Percentiles rank a stretch among this genome's conserved stretches.
Evolutionary conservation across 495 filamentous ascomycete species (phyloP).

Genomic region (Aspergillus coremiiformis): DNA sequence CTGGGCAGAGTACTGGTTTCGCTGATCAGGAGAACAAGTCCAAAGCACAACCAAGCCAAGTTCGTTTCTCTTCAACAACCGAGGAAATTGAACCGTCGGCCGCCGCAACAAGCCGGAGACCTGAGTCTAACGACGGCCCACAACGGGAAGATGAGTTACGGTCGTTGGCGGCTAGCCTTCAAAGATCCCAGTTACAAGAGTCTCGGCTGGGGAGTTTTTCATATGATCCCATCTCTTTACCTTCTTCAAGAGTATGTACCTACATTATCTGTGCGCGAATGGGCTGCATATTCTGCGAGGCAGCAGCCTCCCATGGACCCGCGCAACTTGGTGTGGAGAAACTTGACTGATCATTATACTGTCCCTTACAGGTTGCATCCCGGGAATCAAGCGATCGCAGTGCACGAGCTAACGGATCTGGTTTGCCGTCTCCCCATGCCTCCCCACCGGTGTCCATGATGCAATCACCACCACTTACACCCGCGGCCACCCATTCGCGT

Average conservation of each 20-base stretch:
- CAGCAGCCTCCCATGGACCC: conserved; percentile 2
- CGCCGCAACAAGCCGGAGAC: conserved; percentile 26
- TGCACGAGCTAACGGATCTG: conserved; percentile 33
- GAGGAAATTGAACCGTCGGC: conserved; percentile 61
- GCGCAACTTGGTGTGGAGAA: conserved; percentile 3
- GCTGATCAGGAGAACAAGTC: conserved; percentile 29
- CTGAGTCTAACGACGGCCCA: conserved; percentile 21
- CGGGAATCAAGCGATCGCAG: conserved; percentile 41
- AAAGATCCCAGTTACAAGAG: conserved; percentile 68
- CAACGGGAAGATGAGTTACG: conserved; percentile 57
- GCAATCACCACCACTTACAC: conserved; percentile 86
- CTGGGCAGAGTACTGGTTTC: conserved; percentile 19
- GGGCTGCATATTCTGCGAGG: neutral
- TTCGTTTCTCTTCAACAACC: conserved; percentile 75
- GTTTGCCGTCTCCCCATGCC: conserved; percentile 33
- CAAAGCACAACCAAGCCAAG: conserved; percentile 40
- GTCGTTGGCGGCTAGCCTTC: conserved; percentile 62
- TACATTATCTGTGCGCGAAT: neutral
- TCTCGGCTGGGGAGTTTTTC: conserved; percentile 75
- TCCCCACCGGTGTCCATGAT: conserved; percentile 54
- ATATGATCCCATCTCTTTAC: conserved; percentile 81
- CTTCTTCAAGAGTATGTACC: conserved; percentile 70
- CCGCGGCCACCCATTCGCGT: conserved; percentile 60
- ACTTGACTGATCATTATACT: conserved; percentile 10
- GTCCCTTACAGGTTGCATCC: conserved; percentile 36